Conservation (phyloP, 129 eudicot genomes). For the Artemisia argyi region DNA sequence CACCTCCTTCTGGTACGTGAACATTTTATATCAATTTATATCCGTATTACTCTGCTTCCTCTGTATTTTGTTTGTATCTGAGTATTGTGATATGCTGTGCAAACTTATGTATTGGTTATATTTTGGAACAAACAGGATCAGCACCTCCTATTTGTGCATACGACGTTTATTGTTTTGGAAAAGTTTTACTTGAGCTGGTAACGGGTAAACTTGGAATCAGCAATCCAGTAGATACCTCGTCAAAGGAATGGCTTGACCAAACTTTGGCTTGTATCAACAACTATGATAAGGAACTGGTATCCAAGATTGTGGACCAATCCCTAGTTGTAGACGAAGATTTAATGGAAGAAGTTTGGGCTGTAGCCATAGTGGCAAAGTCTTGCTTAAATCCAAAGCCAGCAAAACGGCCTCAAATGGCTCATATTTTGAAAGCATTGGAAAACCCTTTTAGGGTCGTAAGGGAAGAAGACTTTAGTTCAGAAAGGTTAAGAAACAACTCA, state of each 20-base stretch:
- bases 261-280: conserved; percentile 50
- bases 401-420: conserved; percentile 74
- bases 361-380: conserved; percentile 83
- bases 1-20: conserved; percentile 50
- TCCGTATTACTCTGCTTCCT: neutral
- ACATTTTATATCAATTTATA: conserved; percentile 22
- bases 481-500: conserved; percentile 58
- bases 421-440: conserved; percentile 73
- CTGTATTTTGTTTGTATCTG: neutral
- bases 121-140: conserved; percentile 43
- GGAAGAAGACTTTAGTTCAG: conserved; percentile 67
- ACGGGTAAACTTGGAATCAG: conserved; percentile 82
- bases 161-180: conserved; percentile 83
- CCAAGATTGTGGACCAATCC: conserved; percentile 63
- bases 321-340: conserved; percentile 79
- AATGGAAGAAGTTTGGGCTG: conserved; percentile 86
- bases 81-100: neutral
- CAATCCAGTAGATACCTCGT: conserved; percentile 37
- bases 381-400: conserved; percentile 75
- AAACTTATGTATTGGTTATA: conserved; percentile 10
- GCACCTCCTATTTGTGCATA: conserved; percentile 58
- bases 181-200: conserved; percentile 80
- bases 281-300: conserved; percentile 58
- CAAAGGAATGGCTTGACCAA: conserved; percentile 65
- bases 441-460: conserved; percentile 82